Base-by-base conservation (phyloP, 495 filamentous ascomycete genomes). In the Entonaema liquescens region DNA sequence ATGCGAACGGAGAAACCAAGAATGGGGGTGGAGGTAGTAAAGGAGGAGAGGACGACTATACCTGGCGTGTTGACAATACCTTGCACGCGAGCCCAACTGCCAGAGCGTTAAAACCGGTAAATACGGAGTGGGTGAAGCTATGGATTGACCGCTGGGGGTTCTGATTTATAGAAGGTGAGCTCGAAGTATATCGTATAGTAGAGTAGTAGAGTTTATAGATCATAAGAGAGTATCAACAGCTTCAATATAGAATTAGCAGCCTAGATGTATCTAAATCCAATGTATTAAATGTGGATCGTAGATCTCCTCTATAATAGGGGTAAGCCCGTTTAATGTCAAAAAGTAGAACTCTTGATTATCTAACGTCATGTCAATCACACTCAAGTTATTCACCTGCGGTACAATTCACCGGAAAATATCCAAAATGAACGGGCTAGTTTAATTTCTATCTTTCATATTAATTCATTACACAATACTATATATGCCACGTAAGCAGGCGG, bases 61-160 rank as follows among this genome's bases (percentile, higher is more conserved):
- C 44, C 1, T 62, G 59, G 59, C 29, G 40, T 11, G 70, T 72
- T 15, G 60, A 75, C 1, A 77, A 77, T 31, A 53, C 64, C 38
- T 36, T 77, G 33, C 21, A 23, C 3, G 74, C 72, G 57, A 77
- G 74, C 12, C 67, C 65, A 33, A 68, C 74, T 25, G 72, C 74
- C 12, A 44, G 74, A 19, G 67, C 59, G 5, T 15, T 77, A 33
- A 53, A 60, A 54, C 66, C 68, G 29, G 60, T 77, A 21, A 75
- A 73, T 36, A 55, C 52, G 57, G 69, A 75, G n/a, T 68, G 73
- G 67, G 40, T 77, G 35, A 68, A 67, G 69, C 52, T 71, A 40
- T 77, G 74, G 72, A 68, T 75, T 50, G 71, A 69, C 31, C 66
- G 72, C 5, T 77, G 74, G 74, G 64, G 67, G 7, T 62, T 76